Percentiles rank a stretch among this genome's conserved stretches.
Conservation (phyloP, 176 grass and related monocot species). For the Musa beccarii region DNA sequence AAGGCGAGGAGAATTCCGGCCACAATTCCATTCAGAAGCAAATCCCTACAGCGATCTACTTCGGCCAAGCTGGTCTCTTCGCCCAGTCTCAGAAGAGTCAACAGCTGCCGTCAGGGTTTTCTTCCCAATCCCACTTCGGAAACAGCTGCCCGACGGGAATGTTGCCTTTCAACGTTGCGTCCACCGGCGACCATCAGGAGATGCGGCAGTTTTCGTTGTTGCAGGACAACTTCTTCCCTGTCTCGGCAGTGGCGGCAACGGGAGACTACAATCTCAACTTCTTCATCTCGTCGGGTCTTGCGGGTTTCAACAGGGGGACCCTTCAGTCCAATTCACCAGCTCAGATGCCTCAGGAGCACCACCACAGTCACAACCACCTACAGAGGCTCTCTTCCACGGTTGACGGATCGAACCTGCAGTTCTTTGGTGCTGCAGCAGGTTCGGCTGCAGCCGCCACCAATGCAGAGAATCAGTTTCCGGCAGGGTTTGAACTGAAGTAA, state of each 20-base stretch:
- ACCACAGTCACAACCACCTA: conserved; percentile 39
- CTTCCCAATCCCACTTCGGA: conserved; percentile 34
- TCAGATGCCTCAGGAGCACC: conserved; percentile 24
- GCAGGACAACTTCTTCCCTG: conserved; percentile 27
- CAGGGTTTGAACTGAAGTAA: conserved; percentile 32
- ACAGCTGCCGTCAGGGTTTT: conserved; percentile 23
- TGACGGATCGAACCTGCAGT: conserved; percentile 50
- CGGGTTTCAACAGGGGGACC: conserved; percentile 86
- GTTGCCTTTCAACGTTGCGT: conserved; percentile 27
- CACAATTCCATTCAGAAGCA: conserved; percentile 11
- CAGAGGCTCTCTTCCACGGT: conserved; percentile 45
- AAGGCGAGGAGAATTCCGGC: background rate
- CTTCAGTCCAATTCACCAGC: conserved; percentile 97
- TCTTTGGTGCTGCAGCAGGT: conserved; percentile 33
- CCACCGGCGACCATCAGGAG: conserved; percentile 28
- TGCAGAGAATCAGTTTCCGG: conserved; percentile 25
- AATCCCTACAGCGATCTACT: conserved; percentile 28
- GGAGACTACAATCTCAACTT: conserved; percentile 72
- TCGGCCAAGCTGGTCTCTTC: conserved; percentile 22
- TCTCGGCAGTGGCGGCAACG: conserved; percentile 25
- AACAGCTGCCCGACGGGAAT: conserved; percentile 31
- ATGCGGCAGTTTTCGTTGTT: conserved; percentile 40
- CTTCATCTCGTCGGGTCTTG: conserved; percentile 58
- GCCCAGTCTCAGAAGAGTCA: conserved; percentile 11
- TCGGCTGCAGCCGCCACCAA: conserved; percentile 15